A percentile compares a stretch with the other conserved stretches of the same genome.
Conservation (phyloP, 2,329 filamentous ascomycete genomes). For the Tolypocladium cylindrosporum region DNA sequence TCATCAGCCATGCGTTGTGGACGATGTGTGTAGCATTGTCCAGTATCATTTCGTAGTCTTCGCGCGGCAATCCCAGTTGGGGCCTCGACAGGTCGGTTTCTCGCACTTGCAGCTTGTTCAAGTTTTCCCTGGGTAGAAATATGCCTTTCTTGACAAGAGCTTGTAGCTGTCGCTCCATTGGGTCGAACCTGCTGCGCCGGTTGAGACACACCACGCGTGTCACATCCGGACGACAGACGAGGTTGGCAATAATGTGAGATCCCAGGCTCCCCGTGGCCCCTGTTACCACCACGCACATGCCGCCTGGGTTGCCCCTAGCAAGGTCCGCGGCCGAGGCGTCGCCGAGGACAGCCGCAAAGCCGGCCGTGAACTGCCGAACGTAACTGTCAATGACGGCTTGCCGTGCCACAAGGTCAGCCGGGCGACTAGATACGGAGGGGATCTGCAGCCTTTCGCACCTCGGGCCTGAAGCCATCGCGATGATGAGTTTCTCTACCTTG, state of each 20-base stretch:
- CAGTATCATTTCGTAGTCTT: constrained; percentile 26
- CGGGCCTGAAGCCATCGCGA: constrained; percentile 1
- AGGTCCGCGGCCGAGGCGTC: neutral
- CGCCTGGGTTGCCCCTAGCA: neutral
- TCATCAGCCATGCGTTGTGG: constrained; percentile 44
- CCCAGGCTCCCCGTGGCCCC: constrained; percentile 29
- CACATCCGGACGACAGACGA: constrained; percentile 17
- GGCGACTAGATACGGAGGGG: neutral
- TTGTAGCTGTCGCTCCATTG: neutral
- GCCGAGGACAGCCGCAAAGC: neutral
- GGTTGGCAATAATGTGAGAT: constrained; percentile 18
- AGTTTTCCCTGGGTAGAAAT: neutral
- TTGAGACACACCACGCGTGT: constrained; percentile 33
- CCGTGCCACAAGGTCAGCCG: neutral
- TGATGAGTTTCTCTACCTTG: constrained; percentile 2
- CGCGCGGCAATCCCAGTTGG: constrained; percentile 27
- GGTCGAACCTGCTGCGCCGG: constrained; percentile 12
- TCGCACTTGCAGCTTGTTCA: neutral
- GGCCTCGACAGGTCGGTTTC: constrained; percentile 15
- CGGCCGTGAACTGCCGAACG: neutral
- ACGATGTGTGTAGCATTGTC: constrained; percentile 34
- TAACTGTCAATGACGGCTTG: neutral
- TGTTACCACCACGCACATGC: constrained; percentile 21
- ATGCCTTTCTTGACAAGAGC: neutral
- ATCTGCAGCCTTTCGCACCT: neutral